Base-by-base conservation (phyloP, 2,329 filamentous ascomycete species). In the Beauveria brongniartii region DNA sequence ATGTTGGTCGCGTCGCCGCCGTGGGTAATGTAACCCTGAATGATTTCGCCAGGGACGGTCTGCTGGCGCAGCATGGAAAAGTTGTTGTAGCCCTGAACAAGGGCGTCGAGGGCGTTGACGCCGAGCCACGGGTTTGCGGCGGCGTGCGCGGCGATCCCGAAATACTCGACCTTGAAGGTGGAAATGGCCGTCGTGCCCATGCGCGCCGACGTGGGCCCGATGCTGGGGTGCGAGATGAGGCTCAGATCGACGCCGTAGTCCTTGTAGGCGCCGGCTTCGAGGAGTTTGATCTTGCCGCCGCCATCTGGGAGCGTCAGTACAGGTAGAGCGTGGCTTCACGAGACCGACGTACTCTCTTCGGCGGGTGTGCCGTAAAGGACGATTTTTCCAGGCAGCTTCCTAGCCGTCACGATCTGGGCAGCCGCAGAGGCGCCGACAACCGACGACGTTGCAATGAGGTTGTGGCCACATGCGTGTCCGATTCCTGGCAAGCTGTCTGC, bases 61-160 rank as follows among this genome's bases (percentile, higher is more conserved):
- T 85, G 82, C 70, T 85, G 82, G 3, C 82, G 77, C 40, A 85
- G 73, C 6, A 80, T 72, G 0, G 79, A 76, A 6, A 85, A 67
- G 48, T 71, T 72, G 54, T 75, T 77, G 66, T 80, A 80, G 6
- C 73, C 77, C 0, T 75, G 72, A 3, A 85, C 71, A 24, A 83
- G 65, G 0, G 81, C 82, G 66, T 86, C 82, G 1, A 85, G 75
- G 0, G 82, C 82, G 66, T 85, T 85, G 65, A 82, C 74, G 0
- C 82, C 82, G 5, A 81, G 73, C 82, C 81, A 85, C 0, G 82
- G 82, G 34, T 75, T 79, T 1, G 76, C 75, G 3, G 80, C 81
- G 0, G 82, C 82, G 64, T 85, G 82, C 0, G 82, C 81, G 59
- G 79, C 78, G 43, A 75, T 77, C 5, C 83, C 83, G 10, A 77